A percentile compares a stretch with the other conserved stretches of the same genome.
phyloP scores from a whole-genome alignment of 306 rosid species.

The Phaseolus lunatus region DNA sequence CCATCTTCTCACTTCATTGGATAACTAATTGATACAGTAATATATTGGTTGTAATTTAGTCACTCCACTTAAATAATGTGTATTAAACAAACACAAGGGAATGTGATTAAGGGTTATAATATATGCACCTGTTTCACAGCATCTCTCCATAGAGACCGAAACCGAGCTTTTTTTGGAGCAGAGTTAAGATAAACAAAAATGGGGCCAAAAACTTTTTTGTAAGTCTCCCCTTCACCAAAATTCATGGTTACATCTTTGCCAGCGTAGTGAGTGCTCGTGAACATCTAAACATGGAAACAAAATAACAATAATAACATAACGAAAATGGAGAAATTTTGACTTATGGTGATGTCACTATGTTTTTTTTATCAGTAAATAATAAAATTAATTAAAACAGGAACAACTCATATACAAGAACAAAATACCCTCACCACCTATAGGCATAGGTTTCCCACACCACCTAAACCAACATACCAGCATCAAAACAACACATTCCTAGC shows the following conservation, averaged over 20 bases:
- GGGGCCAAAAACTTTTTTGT: constrained; percentile 87
- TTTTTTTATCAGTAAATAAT: too few relatives aligned
- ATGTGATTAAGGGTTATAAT: background rate
- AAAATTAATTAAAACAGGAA: too few relatives aligned
- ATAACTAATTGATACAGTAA: constrained; percentile 48
- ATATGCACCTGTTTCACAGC: constrained; percentile 65
- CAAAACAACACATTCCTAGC: too few relatives aligned
- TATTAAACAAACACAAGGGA: background rate
- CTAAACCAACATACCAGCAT: too few relatives aligned
- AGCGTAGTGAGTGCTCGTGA: constrained; percentile 77
- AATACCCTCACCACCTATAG: too few relatives aligned
- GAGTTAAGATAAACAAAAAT: constrained; percentile 70
- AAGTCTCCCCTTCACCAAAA: constrained; percentile 67
- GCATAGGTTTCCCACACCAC: too few relatives aligned
- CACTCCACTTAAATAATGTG: background rate
- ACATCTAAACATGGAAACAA: constrained; percentile 59
- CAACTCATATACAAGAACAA: too few relatives aligned
- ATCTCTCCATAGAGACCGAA: constrained; percentile 63
- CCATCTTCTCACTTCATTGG: constrained; percentile 64
- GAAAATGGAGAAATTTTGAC: background rate
- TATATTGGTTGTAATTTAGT: constrained; percentile 12
- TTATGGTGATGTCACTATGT: too few relatives aligned
- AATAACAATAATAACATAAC: too few relatives aligned
- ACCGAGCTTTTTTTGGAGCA: constrained; percentile 12
- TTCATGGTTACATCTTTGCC: constrained; percentile 49